phyloP scores from a whole-genome alignment of 768 basidiomycete genomes.

The Trametes cubensis region DNA sequence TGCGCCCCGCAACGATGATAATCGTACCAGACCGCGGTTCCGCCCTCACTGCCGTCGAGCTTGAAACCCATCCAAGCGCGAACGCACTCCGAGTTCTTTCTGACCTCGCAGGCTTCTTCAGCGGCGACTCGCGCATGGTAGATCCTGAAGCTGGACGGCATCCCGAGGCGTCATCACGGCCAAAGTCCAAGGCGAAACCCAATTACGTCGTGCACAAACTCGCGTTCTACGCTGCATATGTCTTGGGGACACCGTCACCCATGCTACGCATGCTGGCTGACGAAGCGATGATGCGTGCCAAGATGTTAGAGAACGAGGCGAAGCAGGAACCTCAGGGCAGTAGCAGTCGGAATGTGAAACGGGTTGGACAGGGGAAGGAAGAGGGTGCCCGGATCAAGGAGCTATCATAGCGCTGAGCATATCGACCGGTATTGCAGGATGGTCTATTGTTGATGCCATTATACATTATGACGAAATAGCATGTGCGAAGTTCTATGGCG shows the following conservation, averaged over 20 bases:
- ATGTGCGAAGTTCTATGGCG: too few species aligned
- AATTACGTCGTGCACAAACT: slow-evolving; percentile 59
- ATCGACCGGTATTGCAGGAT: too few species aligned
- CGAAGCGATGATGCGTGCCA: slow-evolving; percentile 40
- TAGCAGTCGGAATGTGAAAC: neutral
- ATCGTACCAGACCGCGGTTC: slow-evolving; percentile 17
- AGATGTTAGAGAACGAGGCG: slow-evolving; percentile 32
- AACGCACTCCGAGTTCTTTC: slow-evolving; percentile 54
- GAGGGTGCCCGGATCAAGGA: slow-evolving; percentile 13
- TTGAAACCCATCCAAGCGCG: slow-evolving; percentile 43
- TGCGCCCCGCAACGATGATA: slow-evolving; percentile 48
- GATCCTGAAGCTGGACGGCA: slow-evolving; percentile 16
- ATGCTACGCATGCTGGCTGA: slow-evolving; percentile 46
- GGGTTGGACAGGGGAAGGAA: neutral
- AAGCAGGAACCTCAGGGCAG: neutral
- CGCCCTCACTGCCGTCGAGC: slow-evolving; percentile 26
- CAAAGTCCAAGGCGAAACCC: neutral
- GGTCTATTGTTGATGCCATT: neutral
- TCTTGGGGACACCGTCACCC: slow-evolving; percentile 49
- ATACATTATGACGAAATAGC: neutral
- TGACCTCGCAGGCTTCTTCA: slow-evolving; percentile 53
- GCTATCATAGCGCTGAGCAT: neutral
- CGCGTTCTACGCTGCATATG: slow-evolving; percentile 68
- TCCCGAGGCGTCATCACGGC: slow-evolving; percentile 5
- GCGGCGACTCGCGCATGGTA: neutral